Base-by-base conservation (phyloP, 371 early-diverging fungal species). In the Zancudomyces culisetae region DNA sequence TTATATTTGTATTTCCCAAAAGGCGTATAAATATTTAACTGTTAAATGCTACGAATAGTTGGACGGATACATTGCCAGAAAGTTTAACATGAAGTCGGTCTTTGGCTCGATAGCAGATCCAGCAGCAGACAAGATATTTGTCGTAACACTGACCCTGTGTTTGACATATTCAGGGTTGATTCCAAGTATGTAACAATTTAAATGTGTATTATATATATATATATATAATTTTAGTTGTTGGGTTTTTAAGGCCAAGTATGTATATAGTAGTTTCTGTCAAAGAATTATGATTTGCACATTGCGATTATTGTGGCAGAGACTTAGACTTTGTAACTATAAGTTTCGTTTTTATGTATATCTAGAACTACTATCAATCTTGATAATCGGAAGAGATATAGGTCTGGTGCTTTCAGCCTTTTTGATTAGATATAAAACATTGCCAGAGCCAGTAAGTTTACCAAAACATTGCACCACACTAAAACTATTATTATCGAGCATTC, bases 31-130 rank as follows among this genome's bases (percentile, higher is more conserved):
- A n/a, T n/a, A n/a, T n/a, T n/a, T n/a, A n/a, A n/a, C n/a, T n/a
- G n/a, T n/a, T n/a, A n/a, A n/a, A n/a, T n/a, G n/a, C 30, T 12
- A n/a, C n/a, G n/a, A n/a, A n/a, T 51, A 51, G 75, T 59, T 91
- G 35, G 97, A 97, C 68, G 97, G 97, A 23, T 88, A 74, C 58
- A 80, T 95, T 57, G 97, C 97, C 3, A 72, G 95, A 29, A 69
- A 73, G 43, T 94, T 76, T 61, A 81, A 89, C 45, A 78, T 85
- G 80, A 77, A 77, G 59, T 85, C 87, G 12, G 69, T 83, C 28
- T 68, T 92, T 19, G 97, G 97, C 3, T 84, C 87, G 0, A 83
- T 90, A 21, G 74, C 95, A 42, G 97, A 97, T 58, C 97, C 97
- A 2, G 77, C 83, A n/a, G 95, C 95, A 2, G 97, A 97, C 68